Base-by-base conservation (phyloP, 345 rosid species). In the Clausena lansium region DNA sequence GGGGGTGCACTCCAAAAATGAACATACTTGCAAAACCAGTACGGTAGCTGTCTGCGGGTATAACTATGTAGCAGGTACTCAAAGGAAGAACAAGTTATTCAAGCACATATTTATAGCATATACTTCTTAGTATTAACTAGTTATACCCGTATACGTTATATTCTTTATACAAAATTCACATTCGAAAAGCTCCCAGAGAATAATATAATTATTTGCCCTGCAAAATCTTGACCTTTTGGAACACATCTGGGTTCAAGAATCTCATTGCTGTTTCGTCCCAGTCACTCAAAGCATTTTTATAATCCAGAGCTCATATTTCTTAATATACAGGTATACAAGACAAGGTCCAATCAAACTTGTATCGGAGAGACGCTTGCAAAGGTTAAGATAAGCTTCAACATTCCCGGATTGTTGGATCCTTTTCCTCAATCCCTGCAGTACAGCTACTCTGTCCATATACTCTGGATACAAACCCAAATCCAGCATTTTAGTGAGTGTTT, bases 391-490 rank as follows among this genome's bases (percentile, higher is more conserved):
- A 17, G 86, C 79, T 83, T 87, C 89, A 1, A 87, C 81, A 75
- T 86, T 87, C 68, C 86, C 90, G 7, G 86, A 84, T 76, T 78
- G 89, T 68, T 87, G 97, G 78, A 93, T 91, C 85, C 79, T 86
- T 81, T 91, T 88, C 58, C 95, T 88, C 76, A 95, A 80, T 58
- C 96, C 97, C 86, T 93, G 98, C 88, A 94, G 73, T 77, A 94
- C 97, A 63, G 93, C 97, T 69, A 83, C 94, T 83, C 98, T 85
- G 86, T 95, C 98, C 38, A 95, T 78, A 80, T 91, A 91, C 67
- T 89, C 97, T 0, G 98, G 98, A 84, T 73, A 81, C 79, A 95
- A 76, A 55, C 94, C 95, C 86, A 84, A 83, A 81, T 93, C 94
- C 22, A 95, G 88, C 95, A 95, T 95, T 70, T 77, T 86, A 28